Percentiles rank a stretch among this genome's conserved stretches.
Evolutionary conservation across 2,329 filamentous ascomycete species (phyloP).

Genomic region (Ceratocystis harringtonii): DNA sequence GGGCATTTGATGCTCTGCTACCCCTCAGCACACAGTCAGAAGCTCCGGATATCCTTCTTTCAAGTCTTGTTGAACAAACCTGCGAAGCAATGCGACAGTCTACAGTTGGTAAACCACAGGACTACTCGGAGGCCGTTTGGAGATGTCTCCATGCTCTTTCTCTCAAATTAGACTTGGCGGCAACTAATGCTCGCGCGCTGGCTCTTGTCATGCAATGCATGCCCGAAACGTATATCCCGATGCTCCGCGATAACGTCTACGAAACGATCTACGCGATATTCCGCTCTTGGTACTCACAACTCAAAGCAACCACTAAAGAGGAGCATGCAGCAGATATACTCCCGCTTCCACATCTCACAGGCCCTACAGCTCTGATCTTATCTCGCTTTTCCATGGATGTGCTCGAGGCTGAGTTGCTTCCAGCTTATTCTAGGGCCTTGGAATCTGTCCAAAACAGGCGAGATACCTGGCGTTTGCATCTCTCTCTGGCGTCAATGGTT

Average conservation of each 20-base stretch:
- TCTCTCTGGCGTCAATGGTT: conserved; percentile 19
- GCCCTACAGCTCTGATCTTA: conserved; percentile 8
- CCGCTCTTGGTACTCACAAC: not conserved
- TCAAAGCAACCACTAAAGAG: not conserved
- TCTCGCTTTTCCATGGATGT: conserved; percentile 6
- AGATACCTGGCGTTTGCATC: conserved; percentile 8
- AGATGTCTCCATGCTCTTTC: conserved; percentile 7
- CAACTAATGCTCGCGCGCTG: conserved; percentile 5
- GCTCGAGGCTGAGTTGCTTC: not conserved
- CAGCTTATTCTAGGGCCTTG: not conserved
- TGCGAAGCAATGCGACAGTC: conserved; percentile 11
- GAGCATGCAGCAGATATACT: conserved; percentile 1
- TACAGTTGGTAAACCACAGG: not conserved
- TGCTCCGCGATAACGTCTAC: not conserved
- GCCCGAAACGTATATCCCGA: not conserved
- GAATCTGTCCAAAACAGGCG: not conserved
- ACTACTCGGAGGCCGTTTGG: conserved; percentile 16
- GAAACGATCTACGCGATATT: conserved; percentile 2
- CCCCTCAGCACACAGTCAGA: not conserved
- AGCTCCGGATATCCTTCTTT: conserved; percentile 8
- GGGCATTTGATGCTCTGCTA: conserved; percentile 7
- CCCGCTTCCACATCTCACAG: conserved; percentile 13
- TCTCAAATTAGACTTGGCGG: conserved; percentile 10
- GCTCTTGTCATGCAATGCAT: conserved; percentile 12
- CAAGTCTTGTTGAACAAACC: conserved; percentile 2